Conservation (phyloP, 495 filamentous ascomycete genomes). For the Lophiotrema nucula region DNA sequence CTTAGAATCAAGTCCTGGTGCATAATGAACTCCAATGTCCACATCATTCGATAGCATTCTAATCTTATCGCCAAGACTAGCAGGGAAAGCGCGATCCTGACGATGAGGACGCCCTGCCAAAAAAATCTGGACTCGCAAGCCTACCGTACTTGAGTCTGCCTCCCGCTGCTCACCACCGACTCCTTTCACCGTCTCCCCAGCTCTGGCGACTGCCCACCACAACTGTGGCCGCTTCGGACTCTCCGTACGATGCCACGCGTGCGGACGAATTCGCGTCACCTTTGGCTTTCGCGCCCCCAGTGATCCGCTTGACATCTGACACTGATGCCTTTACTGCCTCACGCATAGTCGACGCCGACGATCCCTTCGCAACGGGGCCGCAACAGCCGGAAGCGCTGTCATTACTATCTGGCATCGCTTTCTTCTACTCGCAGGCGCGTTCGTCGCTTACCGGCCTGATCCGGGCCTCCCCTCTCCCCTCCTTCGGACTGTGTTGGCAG, state of each 20-base stretch:
- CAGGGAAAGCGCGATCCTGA: no score
- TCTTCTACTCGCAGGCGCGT: slow-evolving; percentile 25
- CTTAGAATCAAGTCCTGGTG: no score
- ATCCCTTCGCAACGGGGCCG: not conserved
- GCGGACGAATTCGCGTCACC: slow-evolving; percentile 23
- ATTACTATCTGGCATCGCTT: slow-evolving; percentile 19
- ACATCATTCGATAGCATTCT: no score
- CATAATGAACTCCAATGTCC: no score
- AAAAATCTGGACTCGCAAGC: no score
- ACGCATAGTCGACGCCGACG: not conserved
- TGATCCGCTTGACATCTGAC: slow-evolving; percentile 20
- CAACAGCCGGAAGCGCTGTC: slow-evolving; percentile 8
- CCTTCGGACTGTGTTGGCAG: slow-evolving; percentile 30
- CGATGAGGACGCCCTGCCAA: no score
- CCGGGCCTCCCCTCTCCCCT: slow-evolving; percentile 27
- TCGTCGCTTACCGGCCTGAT: slow-evolving; percentile 31
- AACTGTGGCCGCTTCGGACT: slow-evolving; percentile 22
- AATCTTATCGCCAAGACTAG: no score
- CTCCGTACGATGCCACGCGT: slow-evolving; percentile 30
- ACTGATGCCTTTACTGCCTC: slow-evolving; percentile 14
- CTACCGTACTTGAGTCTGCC: no score
- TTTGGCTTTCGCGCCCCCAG: slow-evolving; percentile 18
- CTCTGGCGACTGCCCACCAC: not conserved
- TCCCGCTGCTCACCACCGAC: no score
- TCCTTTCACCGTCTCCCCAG: no score